Evolutionary conservation across 108 stramenopile species (phyloP).

Genomic region (Chaetoceros tenuissimus): DNA sequence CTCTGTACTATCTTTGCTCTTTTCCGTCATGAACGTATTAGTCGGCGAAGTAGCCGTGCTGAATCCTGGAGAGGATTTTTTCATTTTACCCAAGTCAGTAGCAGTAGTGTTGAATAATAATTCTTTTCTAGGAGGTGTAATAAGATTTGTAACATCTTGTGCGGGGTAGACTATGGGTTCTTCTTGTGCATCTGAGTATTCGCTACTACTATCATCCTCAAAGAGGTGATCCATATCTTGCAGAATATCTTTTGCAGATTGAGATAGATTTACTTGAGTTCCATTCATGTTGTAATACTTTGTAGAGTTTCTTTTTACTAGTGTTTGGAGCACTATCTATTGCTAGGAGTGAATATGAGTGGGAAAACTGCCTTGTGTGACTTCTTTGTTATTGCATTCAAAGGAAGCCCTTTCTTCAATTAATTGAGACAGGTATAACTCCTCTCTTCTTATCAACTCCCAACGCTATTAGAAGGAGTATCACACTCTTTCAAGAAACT

Average conservation of each 20-base stretch:
- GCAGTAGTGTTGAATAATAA: too few species aligned
- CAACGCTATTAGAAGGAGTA: too few species aligned
- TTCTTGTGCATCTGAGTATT: conserved; percentile 1
- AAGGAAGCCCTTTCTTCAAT: too few species aligned
- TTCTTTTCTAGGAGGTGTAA: conserved; percentile 26
- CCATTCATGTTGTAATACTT: conserved; percentile 14
- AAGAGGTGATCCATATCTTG: conserved; percentile 20
- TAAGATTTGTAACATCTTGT: conserved; percentile 20
- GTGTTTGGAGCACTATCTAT: too few species aligned
- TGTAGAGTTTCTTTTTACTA: conserved; percentile 4
- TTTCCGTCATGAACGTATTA: neutral
- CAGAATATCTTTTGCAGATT: conserved; percentile 16
- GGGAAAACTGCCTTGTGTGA: too few species aligned
- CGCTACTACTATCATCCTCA: conserved; percentile 24
- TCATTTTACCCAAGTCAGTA: neutral
- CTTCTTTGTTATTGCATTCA: too few species aligned
- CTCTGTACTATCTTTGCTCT: neutral
- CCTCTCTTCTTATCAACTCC: too few species aligned
- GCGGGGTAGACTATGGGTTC: neutral
- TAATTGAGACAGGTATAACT: too few species aligned
- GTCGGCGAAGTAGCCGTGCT: neutral
- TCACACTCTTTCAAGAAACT: too few species aligned
- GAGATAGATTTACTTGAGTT: neutral
- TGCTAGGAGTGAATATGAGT: too few species aligned
- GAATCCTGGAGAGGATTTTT: neutral